Evolutionary conservation across 441 rosid species (phyloP), one percentile per base, ranked within the genome.

Genomic region (Capsella rubella): DNA sequence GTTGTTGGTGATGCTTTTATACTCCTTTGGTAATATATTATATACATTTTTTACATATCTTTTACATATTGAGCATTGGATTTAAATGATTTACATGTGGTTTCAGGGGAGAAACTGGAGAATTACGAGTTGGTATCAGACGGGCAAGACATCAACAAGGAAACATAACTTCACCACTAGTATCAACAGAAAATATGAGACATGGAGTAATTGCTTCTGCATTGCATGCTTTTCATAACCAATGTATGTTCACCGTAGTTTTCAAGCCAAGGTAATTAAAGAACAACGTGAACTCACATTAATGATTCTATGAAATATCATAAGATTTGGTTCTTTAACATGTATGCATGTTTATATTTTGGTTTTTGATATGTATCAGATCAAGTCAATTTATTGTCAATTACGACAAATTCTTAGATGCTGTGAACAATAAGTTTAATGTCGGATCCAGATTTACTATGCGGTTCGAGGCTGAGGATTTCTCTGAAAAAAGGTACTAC

Each of bases 201-300:
- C 4, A 21, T 39, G 47, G 47, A 12, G 16, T 39, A 25, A 39
- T 59, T 37, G 32, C 16, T 21, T 39, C 6, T 6, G 15, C 3
- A 21, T 0, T 11, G 11, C 25, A 59, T 56, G 61, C 61, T 56
- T 56, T 56, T 34, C 0, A 32, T 12, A 59, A 21, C 15, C 8
- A 37, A 11, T 32, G 42, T 56, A 32, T 9, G 14, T 56, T 56
- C 15, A 1, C 34, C 15, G 27, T 56, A 7, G 25, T 56, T 10
- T 56, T 32, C 13, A 32, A 34, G 7, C 61, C 61, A 56, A 56
- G 61, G 42, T 56, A n/a, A 56, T 56, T 3, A 9, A 56, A 32
- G 18, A 4, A 56, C 12, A 2, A 32, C 3, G 32, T 56, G 3
- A 4, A 56, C 9, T 31, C 0, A 56, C 21, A 56, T 32, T 56